Evolutionary conservation across 2,329 filamentous ascomycete genomes (phyloP), one percentile per base, ranked within the genome.

Genomic region (Trichoderma gracile): DNA sequence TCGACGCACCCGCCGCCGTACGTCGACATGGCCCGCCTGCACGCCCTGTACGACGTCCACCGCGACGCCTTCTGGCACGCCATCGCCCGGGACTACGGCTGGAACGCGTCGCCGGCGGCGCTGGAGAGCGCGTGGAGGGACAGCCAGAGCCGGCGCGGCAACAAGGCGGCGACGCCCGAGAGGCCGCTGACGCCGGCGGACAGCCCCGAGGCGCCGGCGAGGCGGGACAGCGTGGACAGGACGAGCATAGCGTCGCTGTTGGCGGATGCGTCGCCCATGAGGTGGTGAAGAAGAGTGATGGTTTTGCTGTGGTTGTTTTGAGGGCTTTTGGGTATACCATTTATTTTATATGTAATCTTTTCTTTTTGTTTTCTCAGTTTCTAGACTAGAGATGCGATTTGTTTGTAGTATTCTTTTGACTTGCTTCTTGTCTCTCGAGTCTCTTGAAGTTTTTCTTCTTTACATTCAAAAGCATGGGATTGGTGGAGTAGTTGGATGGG

Each of bases 61-160:
- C 86, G 89, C 49, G 80, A 83, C 57, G 84, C 85, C 9, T 93
- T 94, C 78, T 94, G 91, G 90, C 81, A 84, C 40, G 82, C 84
- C 54, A 84, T 94, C 42, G 89, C 90, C 33, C 79, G 84, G 27
- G 89, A 92, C 71, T 93, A 93, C 71, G 89, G 89, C 60, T 75
- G 79, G 15, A 84, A 86, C 40, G 81, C 82, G 1, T 87, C 85
- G 55, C 85, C 89, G 1, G 80, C 82, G 15, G 80, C 86, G 40
- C 80, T 92, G 21, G 89, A 92, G 77, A 87, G 89, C 73, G 86
- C 88, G n/a, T 92, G 89, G 87, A 83, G 81, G 73, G 71, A 75
- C 30, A 77, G 78, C 70, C 77, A 78, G 77, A 23, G 50, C 10
- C 30, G 8, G 30, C 30, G 30, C 30, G 12, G 38, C 15, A n/a